phyloP scores from a whole-genome alignment of 1,284 basidiomycete species.

The Coniferiporia sulphurascens region DNA sequence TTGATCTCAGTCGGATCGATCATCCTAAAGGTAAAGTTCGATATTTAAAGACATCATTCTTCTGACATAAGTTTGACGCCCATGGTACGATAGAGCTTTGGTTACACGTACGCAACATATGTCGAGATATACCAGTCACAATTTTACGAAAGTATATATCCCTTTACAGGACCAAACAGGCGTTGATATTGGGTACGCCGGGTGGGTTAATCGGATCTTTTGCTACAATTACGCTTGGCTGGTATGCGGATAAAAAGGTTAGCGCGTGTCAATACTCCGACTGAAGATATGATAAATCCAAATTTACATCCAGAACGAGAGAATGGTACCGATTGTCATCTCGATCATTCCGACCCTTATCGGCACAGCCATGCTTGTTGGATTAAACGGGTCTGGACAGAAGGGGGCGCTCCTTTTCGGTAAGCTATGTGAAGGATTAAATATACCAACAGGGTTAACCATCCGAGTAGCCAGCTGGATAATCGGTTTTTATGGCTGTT shows the following conservation, averaged over 20 bases:
- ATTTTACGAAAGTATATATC: background rate
- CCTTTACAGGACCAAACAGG: constrained; percentile 57
- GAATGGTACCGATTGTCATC: constrained; percentile 61
- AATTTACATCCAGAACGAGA: constrained; percentile 39
- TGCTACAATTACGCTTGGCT: constrained; percentile 51
- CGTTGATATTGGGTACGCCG: constrained; percentile 58
- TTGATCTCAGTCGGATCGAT: constrained; percentile 47
- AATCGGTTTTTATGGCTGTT: constrained; percentile 55
- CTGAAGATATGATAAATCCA: background rate
- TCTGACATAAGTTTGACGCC: background rate
- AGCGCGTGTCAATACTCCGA: background rate
- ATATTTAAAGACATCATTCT: too few species aligned
- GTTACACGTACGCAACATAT: constrained; percentile 47
- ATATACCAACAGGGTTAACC: too few species aligned
- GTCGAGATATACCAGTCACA: background rate
- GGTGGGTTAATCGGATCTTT: constrained; percentile 46
- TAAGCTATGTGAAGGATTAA: constrained; percentile 23
- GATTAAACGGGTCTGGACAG: constrained; percentile 42
- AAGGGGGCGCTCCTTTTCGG: constrained; percentile 59
- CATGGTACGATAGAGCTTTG: constrained; percentile 50
- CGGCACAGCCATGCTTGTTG: constrained; percentile 56
- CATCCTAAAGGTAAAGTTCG: constrained; percentile 24
- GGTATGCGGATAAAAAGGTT: constrained; percentile 55
- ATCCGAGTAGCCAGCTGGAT: constrained; percentile 43
- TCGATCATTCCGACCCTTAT: constrained; percentile 59